Percentiles rank a stretch among this genome's conserved stretches.
Conservation (phyloP, 495 filamentous ascomycete genomes). For the Poronia punctata region DNA sequence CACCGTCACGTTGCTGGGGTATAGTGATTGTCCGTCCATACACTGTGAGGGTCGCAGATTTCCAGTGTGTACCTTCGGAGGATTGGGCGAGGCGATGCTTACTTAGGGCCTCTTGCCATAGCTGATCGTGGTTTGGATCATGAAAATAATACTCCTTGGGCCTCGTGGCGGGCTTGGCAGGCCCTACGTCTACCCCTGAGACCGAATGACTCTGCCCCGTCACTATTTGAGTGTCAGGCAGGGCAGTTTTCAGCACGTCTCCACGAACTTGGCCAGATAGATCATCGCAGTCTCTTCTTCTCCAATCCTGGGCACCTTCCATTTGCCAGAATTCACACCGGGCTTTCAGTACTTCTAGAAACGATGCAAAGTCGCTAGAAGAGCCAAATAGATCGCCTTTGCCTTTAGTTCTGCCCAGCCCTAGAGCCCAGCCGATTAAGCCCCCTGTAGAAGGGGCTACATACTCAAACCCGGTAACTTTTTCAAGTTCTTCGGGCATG, state of each 20-base stretch:
- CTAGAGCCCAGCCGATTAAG: constrained; percentile 39
- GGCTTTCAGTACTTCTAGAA: constrained; percentile 60
- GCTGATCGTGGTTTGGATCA: constrained; percentile 8
- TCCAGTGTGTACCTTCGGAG: constrained; percentile 31
- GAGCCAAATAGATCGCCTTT: constrained; percentile 40
- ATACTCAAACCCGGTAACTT: constrained; percentile 56
- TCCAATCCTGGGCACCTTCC: constrained; percentile 59
- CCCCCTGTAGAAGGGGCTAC: constrained; percentile 41
- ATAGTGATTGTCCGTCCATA: constrained; percentile 54
- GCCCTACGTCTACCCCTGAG: constrained; percentile 9
- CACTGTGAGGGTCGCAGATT: constrained; percentile 42
- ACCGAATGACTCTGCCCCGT: background rate
- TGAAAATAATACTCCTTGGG: constrained; percentile 4
- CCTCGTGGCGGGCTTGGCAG: background rate
- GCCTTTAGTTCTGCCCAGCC: constrained; percentile 18
- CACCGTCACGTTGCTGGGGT: constrained; percentile 39
- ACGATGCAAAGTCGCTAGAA: constrained; percentile 56
- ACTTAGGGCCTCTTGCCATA: constrained; percentile 7
- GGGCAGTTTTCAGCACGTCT: background rate
- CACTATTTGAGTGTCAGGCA: background rate
- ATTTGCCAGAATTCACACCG: constrained; percentile 69
- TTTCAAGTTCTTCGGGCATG: constrained; percentile 66
- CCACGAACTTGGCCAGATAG: background rate
- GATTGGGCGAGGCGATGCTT: constrained; percentile 6
- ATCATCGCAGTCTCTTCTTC: constrained; percentile 41